Base-by-base conservation (phyloP, 306 rosid genomes). In the Inga leiocalycina region DNA sequence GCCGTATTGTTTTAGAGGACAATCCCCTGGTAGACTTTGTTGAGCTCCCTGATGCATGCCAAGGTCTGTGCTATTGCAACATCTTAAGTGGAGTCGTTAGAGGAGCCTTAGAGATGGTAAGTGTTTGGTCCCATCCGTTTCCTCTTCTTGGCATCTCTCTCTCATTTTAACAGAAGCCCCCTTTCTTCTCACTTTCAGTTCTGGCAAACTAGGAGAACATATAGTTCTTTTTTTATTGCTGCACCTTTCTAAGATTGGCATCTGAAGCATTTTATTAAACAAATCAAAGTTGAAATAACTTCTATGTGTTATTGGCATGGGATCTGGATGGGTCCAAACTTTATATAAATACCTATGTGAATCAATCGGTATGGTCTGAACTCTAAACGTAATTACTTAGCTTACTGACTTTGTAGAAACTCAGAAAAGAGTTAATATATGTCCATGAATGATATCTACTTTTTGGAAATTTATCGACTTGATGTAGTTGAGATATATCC, bases 71-170 rank as follows among this genome's bases (percentile, higher is more conserved):
- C 89, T 96, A 96, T 71, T 96, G 99, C 92, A 96, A 92, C 90
- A 85, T 93, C 86, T 84, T 96, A 82, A 96, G 97, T 82, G 98
- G 99, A 82, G 99, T 96, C 48, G 87, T 96, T 34, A 84, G 97
- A 90, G 99, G 98, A 78, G 99, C 98, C 82, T 89, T 96, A 73
- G 99, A 96, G 86, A 96, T 92, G 99, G 99, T 96, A 82, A 91
- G 93, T 78, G 84, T 66, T 32, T 65, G 11, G 51, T 79, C 74
- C 67, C 39, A 41, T 57, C 82, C 22, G 11, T 73, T 85, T 39
- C 39, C 52, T 66, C 15, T 59, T 71, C 59, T 76, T 76, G 16
- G 73, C 66, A 27, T 64, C 32, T 69, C 79, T n/a, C 59, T 32
- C 32, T 69, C 76, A 64, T 56, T 41, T 67, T 15, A 27, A 27